Evolutionary conservation across 2,329 filamentous ascomycete species (phyloP).

Genomic region (Plenodomus lindquistii): DNA sequence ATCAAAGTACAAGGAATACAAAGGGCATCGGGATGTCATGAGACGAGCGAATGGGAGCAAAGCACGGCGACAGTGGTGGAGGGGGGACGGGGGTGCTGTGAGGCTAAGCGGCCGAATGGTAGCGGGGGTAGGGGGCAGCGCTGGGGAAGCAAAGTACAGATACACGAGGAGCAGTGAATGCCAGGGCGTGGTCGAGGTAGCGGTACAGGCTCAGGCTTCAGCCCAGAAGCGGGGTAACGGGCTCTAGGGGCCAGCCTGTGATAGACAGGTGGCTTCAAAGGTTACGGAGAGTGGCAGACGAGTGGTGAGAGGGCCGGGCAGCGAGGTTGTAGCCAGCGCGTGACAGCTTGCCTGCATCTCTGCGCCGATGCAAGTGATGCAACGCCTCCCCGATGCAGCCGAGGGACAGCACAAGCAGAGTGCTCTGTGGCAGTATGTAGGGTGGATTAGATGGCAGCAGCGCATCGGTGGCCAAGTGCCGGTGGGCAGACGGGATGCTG

Average conservation of each 20-base stretch:
- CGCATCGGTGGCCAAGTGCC: background rate
- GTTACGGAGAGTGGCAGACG: conserved; percentile 36
- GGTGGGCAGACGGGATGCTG: no score
- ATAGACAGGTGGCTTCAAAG: conserved; percentile 43
- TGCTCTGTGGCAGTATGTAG: background rate
- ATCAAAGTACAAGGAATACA: conserved; percentile 48
- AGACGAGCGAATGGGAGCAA: conserved; percentile 41
- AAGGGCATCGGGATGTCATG: conserved; percentile 40
- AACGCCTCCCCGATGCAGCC: conserved; percentile 20
- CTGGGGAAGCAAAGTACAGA: conserved; percentile 25
- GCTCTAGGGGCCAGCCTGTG: conserved; percentile 28
- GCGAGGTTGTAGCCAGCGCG: conserved; percentile 31
- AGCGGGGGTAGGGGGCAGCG: conserved; percentile 28
- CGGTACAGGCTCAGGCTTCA: conserved; percentile 32
- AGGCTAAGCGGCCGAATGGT: conserved; percentile 37
- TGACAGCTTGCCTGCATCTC: conserved; percentile 35
- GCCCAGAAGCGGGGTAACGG: conserved; percentile 44
- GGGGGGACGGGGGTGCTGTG: conserved; percentile 34
- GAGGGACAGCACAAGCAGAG: background rate
- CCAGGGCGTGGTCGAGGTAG: conserved; percentile 21
- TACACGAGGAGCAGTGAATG: conserved; percentile 25
- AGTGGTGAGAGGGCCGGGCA: conserved; percentile 28
- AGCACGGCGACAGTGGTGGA: conserved; percentile 33
- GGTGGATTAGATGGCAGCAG: background rate
- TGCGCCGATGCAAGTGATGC: conserved; percentile 34